Evolutionary conservation across 1,284 basidiomycete genomes (phyloP).

Genomic region (Singerocomus inundabilis): DNA sequence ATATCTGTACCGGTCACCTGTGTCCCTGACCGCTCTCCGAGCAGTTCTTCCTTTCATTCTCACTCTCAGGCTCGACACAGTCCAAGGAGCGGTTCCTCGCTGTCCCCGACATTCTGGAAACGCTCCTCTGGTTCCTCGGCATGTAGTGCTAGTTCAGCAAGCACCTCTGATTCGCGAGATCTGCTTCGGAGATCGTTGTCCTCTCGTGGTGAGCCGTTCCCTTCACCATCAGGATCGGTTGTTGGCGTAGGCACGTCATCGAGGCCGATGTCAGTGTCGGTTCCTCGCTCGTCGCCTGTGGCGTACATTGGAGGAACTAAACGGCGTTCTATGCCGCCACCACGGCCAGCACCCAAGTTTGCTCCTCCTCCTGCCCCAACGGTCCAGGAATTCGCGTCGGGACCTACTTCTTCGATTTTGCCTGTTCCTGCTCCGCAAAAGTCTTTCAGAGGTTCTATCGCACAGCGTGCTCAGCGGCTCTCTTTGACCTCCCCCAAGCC

Average conservation of each 20-base stretch:
- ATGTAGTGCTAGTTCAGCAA: conserved; percentile 48
- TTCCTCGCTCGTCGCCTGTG: conserved; percentile 11
- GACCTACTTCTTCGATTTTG: conserved; percentile 27
- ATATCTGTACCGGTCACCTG: conserved; percentile 37
- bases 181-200: conserved; percentile 16
- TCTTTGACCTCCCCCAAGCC: conserved; percentile 63
- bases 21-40: conserved; percentile 39
- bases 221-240: conserved; percentile 10
- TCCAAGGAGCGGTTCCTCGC: conserved; percentile 47
- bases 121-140: conserved; percentile 56
- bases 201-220: conserved; percentile 7
- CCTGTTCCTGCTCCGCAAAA: conserved; percentile 47
- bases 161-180: conserved; percentile 46
- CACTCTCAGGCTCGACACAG: conserved; percentile 38
- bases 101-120: conserved; percentile 55
- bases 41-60: conserved; percentile 43
- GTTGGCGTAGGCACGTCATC: conserved; percentile 4
- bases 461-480: conserved; percentile 52
- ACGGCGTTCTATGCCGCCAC: conserved; percentile 63
- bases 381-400: conserved; percentile 27
- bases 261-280: conserved; percentile 24
- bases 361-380: conserved; percentile 67
- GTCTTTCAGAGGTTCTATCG: conserved; percentile 52
- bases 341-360: conserved; percentile 64
- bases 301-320: conserved; percentile 37